Evolutionary conservation across 2,329 filamentous ascomycete species (phyloP).

Genomic region (Teratosphaeriaceae sp.): DNA sequence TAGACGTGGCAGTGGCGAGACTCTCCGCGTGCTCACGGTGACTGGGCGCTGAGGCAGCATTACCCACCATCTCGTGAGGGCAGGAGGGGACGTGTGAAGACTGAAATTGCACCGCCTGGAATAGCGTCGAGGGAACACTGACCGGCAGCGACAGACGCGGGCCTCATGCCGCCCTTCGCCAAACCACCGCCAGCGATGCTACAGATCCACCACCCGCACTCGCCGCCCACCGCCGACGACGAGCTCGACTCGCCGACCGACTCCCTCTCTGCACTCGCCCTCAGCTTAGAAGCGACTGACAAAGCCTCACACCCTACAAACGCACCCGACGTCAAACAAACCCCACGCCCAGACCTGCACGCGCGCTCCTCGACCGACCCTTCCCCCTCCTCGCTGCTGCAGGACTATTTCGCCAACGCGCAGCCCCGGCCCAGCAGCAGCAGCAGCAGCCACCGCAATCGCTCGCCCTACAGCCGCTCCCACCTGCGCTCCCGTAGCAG

Average conservation of each 20-base stretch:
- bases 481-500: constrained; percentile 42
- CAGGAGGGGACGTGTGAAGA: no score
- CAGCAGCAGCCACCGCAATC: constrained; percentile 34
- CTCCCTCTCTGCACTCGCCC: neutral
- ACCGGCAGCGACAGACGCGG: no score
- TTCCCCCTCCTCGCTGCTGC: constrained; percentile 16
- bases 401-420: constrained; percentile 14
- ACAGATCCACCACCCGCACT: neutral
- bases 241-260: constrained; percentile 8
- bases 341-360: constrained; percentile 3
- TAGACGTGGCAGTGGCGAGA: no score
- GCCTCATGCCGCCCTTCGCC: neutral
- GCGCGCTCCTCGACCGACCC: constrained; percentile 32
- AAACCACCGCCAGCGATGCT: neutral
- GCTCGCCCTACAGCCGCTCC: constrained; percentile 40
- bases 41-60: no score
- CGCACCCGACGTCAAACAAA: neutral
- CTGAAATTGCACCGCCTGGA: no score
- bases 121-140: no score
- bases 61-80: no score
- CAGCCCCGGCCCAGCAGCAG: constrained; percentile 16
- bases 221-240: neutral
- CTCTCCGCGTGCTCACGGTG: no score
- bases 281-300: neutral
- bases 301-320: neutral